Evolutionary conservation across 2,329 filamentous ascomycete species (phyloP).

Genomic region (Aspergillus awamori): DNA sequence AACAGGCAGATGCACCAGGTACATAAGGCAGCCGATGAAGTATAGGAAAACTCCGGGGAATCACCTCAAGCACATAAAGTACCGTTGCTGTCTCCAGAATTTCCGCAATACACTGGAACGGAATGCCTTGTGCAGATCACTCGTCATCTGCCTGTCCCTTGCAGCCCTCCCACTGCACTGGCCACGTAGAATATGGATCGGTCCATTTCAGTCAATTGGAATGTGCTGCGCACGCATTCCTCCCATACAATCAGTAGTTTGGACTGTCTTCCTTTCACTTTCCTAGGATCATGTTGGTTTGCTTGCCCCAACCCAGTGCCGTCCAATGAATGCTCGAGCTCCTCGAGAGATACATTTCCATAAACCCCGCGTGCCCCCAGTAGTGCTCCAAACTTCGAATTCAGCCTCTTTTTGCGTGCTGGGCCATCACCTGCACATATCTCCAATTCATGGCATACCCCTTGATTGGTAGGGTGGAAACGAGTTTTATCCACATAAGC

Average conservation of each 20-base stretch:
- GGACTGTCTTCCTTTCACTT: too few species aligned
- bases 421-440: background rate
- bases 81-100: background rate
- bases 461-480: background rate
- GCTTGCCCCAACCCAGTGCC: too few species aligned
- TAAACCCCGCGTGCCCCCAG: background rate
- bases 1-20: too few species aligned
- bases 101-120: background rate
- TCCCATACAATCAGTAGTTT: background rate
- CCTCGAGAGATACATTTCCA: background rate
- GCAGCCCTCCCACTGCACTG: background rate
- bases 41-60: background rate
- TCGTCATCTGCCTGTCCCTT: background rate
- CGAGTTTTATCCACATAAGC: background rate
- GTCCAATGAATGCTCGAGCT: too few species aligned
- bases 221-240: background rate
- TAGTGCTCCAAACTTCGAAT: background rate
- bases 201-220: background rate
- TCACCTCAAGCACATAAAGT: background rate
- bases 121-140: background rate
- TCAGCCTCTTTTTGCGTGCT: background rate
- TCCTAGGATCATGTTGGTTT: too few species aligned
- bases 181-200: background rate
- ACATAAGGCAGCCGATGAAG: background rate
- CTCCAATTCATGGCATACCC: background rate